Percentiles rank a stretch among this genome's conserved stretches.
Evolutionary conservation across 805 yeast genomes (phyloP).

Genomic region (Cyberlindnera maclurae): DNA sequence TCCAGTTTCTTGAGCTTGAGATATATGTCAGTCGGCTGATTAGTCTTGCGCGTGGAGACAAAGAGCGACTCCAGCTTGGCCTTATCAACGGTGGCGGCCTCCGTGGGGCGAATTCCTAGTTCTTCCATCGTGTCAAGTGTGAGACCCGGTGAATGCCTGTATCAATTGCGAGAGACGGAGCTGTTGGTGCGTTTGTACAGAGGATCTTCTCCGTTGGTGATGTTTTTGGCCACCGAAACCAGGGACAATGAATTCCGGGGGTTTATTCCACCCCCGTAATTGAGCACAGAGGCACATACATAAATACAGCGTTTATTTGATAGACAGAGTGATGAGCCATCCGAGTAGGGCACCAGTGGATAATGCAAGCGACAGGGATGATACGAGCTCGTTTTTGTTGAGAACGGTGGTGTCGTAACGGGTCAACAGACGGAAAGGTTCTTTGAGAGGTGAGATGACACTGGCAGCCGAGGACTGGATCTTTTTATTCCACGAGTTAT

Average conservation of each 20-base stretch:
- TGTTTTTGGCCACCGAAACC: not conserved
- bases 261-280: not conserved
- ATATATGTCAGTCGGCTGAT: conserved; percentile 53
- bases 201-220: not conserved
- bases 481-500: not conserved
- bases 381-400: conserved; percentile 6
- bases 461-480: too few relatives aligned
- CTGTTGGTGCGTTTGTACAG: not conserved
- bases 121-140: conserved; percentile 44
- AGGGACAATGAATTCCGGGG: not conserved
- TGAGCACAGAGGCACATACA: not conserved
- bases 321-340: conserved; percentile 2
- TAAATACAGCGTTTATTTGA: not conserved
- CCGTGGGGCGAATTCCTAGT: conserved; percentile 41
- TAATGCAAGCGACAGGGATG: conserved; percentile 6
- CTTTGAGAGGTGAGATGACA: conserved; percentile 5
- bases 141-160: not conserved
- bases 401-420: conserved; percentile 2
- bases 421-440: conserved; percentile 9
- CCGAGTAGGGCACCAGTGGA: conserved; percentile 9
- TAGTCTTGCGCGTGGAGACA: conserved; percentile 14
- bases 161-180: not conserved
- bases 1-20: conserved; percentile 80
- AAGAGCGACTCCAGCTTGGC: conserved; percentile 25
- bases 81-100: conserved; percentile 26